phyloP scores from a whole-genome alignment of 305 asterid genomes.

The Plantago lanceolata region DNA sequence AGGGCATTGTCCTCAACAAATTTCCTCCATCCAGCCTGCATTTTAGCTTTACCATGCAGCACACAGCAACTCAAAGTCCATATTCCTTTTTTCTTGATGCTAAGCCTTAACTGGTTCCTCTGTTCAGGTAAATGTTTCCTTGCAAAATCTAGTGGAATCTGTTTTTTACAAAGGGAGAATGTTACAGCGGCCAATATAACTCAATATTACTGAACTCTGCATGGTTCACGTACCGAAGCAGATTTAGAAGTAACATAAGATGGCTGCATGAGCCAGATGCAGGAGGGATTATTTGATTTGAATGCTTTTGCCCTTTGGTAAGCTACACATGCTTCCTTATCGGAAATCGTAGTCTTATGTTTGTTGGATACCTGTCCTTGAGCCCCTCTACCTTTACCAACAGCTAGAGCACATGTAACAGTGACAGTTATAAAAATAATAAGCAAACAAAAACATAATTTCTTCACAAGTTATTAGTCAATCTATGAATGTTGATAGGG shows the following conservation, averaged over 20 bases:
- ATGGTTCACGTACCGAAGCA: slow-evolving; percentile 27
- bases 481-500: slow-evolving; percentile 9
- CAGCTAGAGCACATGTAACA: background rate
- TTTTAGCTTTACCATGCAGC: background rate
- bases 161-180: background rate
- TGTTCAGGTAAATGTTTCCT: slow-evolving; percentile 1
- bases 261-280: slow-evolving; percentile 26
- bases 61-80: background rate
- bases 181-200: too few species aligned
- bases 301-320: slow-evolving; percentile 26
- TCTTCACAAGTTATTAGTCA: background rate
- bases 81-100: background rate
- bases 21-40: background rate
- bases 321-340: slow-evolving; percentile 10
- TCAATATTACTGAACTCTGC: background rate
- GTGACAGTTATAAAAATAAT: background rate
- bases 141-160: slow-evolving; percentile 20
- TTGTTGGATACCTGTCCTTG: background rate
- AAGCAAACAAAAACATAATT: too few species aligned
- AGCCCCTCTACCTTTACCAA: slow-evolving; percentile 7
- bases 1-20: background rate
- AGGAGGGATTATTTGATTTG: slow-evolving; percentile 19
- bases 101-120: background rate
- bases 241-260: background rate
- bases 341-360: background rate